Percentiles rank a stretch among this genome's conserved stretches.
These are phyloP conservation scores for Sequoiadendron giganteum DNA, from an alignment of 75 land plant species.

Conservation along the genomic window DNA sequence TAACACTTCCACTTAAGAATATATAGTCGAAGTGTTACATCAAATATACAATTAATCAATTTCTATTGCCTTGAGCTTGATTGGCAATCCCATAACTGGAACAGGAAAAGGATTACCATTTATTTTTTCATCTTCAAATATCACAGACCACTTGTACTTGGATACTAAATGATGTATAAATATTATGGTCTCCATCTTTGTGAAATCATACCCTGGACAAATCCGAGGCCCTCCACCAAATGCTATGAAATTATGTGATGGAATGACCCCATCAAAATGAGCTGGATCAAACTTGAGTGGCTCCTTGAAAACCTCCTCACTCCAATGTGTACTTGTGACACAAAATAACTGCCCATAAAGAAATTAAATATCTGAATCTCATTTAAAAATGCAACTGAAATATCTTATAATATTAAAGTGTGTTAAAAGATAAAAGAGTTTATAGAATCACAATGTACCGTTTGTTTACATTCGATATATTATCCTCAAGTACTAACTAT, in stretches of 20 bases:
- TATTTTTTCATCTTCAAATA: conserved; percentile 27
- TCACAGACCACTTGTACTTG: conserved; percentile 35
- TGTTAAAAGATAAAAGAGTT: no score
- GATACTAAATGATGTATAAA: conserved; percentile 48
- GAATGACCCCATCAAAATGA: conserved; percentile 39
- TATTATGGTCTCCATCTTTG: conserved; percentile 50
- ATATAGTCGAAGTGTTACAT: no score
- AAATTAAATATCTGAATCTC: not conserved
- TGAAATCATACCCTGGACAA: conserved; percentile 66
- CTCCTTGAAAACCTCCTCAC: conserved; percentile 37
- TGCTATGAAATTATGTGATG: conserved; percentile 49
- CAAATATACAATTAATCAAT: not conserved
- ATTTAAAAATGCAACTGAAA: not conserved
- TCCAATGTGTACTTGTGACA: conserved; percentile 42
- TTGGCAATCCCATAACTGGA: conserved; percentile 31
- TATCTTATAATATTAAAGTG: not conserved
- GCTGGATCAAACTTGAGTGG: conserved; percentile 59
- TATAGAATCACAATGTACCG: no score
- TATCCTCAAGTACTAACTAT: no score
- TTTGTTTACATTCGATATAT: no score
- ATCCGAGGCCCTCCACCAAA: conserved; percentile 68
- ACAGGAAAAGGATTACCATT: conserved; percentile 35
- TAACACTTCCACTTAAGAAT: no score
- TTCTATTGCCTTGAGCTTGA: conserved; percentile 4
- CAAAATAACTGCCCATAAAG: conserved; percentile 28